These are phyloP conservation scores for Mucor velutinosus DNA, from an alignment of 371 early-diverging fungal genomes.

Conservation along the genomic window DNA sequence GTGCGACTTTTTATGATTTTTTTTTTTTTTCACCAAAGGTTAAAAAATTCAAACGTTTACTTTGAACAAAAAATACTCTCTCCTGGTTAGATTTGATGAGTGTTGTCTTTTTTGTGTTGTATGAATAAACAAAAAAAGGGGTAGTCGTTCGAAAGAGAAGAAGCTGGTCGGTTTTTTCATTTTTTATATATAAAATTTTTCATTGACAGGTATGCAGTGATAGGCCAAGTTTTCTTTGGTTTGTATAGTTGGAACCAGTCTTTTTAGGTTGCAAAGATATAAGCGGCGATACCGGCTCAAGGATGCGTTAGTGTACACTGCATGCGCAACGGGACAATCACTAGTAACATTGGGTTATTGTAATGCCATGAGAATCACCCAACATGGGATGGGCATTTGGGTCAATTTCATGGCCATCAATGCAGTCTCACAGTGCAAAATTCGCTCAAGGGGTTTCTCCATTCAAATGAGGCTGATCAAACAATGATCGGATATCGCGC, in stretches of 20 bases:
- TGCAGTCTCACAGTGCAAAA: no score
- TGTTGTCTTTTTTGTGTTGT: background rate
- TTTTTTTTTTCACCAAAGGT: constrained; percentile 2
- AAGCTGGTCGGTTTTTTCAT: background rate
- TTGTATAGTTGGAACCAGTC: background rate
- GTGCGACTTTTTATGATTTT: constrained; percentile 16
- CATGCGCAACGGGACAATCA: no score
- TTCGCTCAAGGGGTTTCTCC: background rate
- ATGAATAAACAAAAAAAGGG: background rate
- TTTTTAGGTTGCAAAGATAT: background rate
- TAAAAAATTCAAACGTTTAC: constrained; percentile 14
- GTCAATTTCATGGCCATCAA: no score
- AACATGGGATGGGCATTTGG: no score
- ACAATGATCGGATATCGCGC: background rate
- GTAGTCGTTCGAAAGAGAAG: background rate
- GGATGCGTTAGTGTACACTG: no score
- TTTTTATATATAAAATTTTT: background rate
- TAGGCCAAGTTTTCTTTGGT: background rate
- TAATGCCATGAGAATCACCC: no score
- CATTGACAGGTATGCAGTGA: background rate
- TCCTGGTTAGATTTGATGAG: background rate
- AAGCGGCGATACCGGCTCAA: background rate
- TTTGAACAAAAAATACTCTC: constrained; percentile 25
- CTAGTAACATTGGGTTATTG: no score
- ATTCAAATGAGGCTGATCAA: background rate